Evolutionary conservation across 768 basidiomycete genomes (phyloP), one percentile per base, ranked within the genome.

Genomic region (Suillus sp.): DNA sequence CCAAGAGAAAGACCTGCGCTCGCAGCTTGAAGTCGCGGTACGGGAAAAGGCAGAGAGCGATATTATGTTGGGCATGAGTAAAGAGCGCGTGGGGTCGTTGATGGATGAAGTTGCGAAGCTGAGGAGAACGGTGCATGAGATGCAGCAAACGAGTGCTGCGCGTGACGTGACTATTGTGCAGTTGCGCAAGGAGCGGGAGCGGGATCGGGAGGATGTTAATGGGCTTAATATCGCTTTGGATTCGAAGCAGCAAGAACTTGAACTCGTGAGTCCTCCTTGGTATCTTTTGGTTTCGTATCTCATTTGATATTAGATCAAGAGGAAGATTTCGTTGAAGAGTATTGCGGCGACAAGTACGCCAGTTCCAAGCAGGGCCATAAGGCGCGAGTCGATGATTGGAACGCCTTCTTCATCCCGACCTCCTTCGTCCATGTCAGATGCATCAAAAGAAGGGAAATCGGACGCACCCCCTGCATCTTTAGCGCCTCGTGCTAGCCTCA

Each of bases 161-260:
- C 91, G 89, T 77, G 95, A 96, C 66, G 83, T 96, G 42, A 90
- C 88, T 71, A 82, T 95, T 47, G 78, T 86, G 16, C 89, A 91
- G 68, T 75, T 93, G 59, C 83, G 81, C 65, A 92, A 91, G 76
- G 81, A 89, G 68, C 80, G 84, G 43, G 78, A 79, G 0, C 80
- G 87, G 70, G 84, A 90, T 65, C 88, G 89, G 74, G 90, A 95
- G 48, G 95, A 96, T 74, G 73, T 91, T 25, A 76, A 84, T 55
- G 90, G 92, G n/a, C 77, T 96, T 68, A 95, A 96, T 69, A 94
- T 96, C 40, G 95, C 95, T 0, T 77, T 97, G 60, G 93, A 96
- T 75, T 89, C 93, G 30, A 97, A 97, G 77, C 95, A 97, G 70
- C 94, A 96, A 74, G 95, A 96, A 74, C 78, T 97, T 43, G 94